Conservation (phyloP, 306 rosid species). For the Ceratonia siliqua region DNA sequence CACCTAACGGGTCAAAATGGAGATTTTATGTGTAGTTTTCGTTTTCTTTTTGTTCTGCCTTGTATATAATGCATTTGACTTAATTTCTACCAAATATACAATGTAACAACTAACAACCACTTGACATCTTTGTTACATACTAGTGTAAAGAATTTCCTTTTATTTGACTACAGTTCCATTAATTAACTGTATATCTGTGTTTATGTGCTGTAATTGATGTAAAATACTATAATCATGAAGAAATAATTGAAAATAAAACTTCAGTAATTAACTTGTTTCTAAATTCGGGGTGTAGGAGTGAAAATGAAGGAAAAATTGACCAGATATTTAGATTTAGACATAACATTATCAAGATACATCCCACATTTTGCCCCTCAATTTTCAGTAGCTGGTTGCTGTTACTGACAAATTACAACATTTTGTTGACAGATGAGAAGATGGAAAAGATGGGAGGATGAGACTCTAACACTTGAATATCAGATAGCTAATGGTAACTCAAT, state of each 20-base stretch:
- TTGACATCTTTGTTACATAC: neutral
- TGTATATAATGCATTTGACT: neutral
- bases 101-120: neutral
- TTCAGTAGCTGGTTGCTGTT: neutral
- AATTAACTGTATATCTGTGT: too few species aligned
- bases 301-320: too few species aligned
- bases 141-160: too few species aligned
- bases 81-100: too few species aligned
- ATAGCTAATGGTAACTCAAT: constrained; percentile 55
- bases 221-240: too few species aligned
- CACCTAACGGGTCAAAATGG: neutral
- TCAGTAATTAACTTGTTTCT: too few species aligned
- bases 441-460: constrained; percentile 74
- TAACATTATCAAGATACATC: neutral
- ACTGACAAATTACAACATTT: neutral
- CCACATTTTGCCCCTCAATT: too few species aligned
- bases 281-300: too few species aligned
- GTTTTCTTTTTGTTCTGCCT: neutral
- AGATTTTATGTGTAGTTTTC: neutral
- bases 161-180: too few species aligned
- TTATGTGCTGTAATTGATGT: too few species aligned
- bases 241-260: too few species aligned
- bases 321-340: neutral
- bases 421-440: constrained; percentile 62
- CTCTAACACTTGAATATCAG: constrained; percentile 60